phyloP scores from a whole-genome alignment of 805 yeast species.

The Yarrowia deformans region DNA sequence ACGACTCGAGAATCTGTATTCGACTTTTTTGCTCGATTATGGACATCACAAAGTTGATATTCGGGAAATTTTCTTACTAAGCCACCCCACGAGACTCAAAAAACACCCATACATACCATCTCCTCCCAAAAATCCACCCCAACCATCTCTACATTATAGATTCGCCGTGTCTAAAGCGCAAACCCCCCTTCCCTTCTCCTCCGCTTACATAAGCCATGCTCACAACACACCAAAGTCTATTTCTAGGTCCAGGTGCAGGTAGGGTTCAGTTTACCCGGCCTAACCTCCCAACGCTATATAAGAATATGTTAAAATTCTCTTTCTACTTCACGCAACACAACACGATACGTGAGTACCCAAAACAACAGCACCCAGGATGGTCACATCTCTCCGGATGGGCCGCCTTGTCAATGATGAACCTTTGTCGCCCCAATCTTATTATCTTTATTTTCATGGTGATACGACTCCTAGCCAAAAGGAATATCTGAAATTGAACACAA shows the following conservation, averaged over 20 bases:
- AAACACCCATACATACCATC: too few relatives aligned
- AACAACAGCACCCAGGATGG: not conserved
- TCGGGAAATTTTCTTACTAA: too few relatives aligned
- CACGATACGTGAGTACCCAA: conserved; percentile 32
- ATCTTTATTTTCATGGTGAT: conserved; percentile 39
- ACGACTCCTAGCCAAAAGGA: conserved; percentile 39
- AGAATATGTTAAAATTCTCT: not conserved
- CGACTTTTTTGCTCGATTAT: too few relatives aligned
- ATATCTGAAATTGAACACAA: conserved; percentile 23
- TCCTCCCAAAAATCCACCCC: too few relatives aligned
- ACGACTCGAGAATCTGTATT: too few relatives aligned
- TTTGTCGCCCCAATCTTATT: conserved; percentile 39
- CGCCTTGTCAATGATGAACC: conserved; percentile 36
- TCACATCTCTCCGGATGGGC: conserved; percentile 8
- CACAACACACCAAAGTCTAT: conserved; percentile 19
- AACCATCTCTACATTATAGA: too few relatives aligned
- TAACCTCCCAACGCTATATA: conserved; percentile 30
- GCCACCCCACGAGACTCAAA: too few relatives aligned
- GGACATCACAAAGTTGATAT: too few relatives aligned
- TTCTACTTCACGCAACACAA: conserved; percentile 1
- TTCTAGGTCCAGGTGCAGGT: conserved; percentile 9
- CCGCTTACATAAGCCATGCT: conserved; percentile 26
- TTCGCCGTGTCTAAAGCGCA: too few relatives aligned
- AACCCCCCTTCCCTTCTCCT: not conserved
- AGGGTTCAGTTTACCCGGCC: conserved; percentile 38